Conservation (phyloP, 805 yeast species). For the Kodamaea fukazawae region DNA sequence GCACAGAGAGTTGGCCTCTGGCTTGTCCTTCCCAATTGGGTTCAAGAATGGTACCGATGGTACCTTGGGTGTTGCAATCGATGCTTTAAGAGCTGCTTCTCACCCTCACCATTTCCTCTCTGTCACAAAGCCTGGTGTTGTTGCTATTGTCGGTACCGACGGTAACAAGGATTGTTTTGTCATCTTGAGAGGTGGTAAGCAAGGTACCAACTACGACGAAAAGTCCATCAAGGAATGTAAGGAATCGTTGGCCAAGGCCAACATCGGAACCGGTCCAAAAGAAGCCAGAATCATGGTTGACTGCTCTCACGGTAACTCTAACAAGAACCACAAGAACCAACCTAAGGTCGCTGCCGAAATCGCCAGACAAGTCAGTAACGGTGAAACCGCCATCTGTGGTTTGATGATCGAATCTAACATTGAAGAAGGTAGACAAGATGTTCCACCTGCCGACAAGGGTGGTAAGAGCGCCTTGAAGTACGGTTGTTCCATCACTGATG, state of each 20-base stretch:
- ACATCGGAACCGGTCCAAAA: constrained; percentile 40
- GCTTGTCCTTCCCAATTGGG: constrained; percentile 96
- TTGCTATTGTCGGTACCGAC: constrained; percentile 92
- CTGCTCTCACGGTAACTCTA: constrained; percentile 96
- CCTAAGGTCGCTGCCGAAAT: constrained; percentile 80
- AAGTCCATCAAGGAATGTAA: constrained; percentile 67
- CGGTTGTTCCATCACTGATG: constrained; percentile 97
- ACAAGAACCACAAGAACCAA: constrained; percentile 87
- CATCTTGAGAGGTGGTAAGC: constrained; percentile 93
- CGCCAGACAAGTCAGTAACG: constrained; percentile 73
- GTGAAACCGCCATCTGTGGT: constrained; percentile 80
- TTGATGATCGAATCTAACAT: constrained; percentile 95
- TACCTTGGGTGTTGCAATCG: constrained; percentile 87
- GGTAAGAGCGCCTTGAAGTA: constrained; percentile 75
- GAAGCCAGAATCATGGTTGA: constrained; percentile 82
- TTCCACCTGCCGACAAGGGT: constrained; percentile 62
- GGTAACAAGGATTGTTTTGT: constrained; percentile 91
- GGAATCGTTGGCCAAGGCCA: constrained; percentile 52
- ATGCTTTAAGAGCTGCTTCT: constrained; percentile 88
- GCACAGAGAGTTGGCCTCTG: constrained; percentile 96
- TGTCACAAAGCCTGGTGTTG: constrained; percentile 94
- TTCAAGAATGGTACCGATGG: constrained; percentile 99
- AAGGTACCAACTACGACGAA: constrained; percentile 86
- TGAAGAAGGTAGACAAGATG: constrained; percentile 89
- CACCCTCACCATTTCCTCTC: constrained; percentile 92